Evolutionary conservation across 495 filamentous ascomycete species (phyloP).

Genomic region (Hyaloscypha variabilis): DNA sequence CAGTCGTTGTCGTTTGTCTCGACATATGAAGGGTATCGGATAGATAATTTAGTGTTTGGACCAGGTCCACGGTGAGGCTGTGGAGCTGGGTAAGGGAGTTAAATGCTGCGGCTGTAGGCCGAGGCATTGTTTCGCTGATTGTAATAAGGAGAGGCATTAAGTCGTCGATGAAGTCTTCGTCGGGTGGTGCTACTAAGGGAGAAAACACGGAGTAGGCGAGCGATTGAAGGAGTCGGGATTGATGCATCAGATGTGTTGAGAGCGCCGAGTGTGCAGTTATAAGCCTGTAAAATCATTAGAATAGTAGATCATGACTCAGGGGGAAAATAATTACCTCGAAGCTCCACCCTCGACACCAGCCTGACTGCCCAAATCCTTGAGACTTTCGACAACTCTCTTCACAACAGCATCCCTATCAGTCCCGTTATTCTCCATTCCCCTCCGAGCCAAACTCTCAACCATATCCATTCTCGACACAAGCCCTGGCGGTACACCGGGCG

Average conservation of each 20-base stretch:
- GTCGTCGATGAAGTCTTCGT: constrained; percentile 63
- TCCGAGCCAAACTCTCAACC: constrained; percentile 72
- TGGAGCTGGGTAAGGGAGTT: constrained; percentile 63
- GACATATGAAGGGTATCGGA: constrained; percentile 94
- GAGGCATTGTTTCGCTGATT: constrained; percentile 57
- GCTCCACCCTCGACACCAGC: constrained; percentile 78
- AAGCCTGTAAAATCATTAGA: constrained; percentile 55
- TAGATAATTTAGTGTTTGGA: constrained; percentile 77
- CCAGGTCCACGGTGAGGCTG: constrained; percentile 73
- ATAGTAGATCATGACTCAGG: constrained; percentile 5
- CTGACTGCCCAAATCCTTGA: constrained; percentile 82
- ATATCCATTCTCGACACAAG: constrained; percentile 76
- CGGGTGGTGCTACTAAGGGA: constrained; percentile 53
- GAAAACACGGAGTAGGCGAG: constrained; percentile 76
- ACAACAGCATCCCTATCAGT: constrained; percentile 70
- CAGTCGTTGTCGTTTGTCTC: constrained; percentile 80
- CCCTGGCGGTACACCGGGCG: constrained; percentile 68
- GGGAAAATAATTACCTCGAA: constrained; percentile 59
- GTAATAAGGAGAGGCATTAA: constrained; percentile 64
- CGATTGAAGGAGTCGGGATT: constrained; percentile 79
- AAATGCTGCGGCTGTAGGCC: constrained; percentile 52
- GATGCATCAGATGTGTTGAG: constrained; percentile 80
- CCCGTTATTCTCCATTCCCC: constrained; percentile 73
- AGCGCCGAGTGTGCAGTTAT: constrained; percentile 88
- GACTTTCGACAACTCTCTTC: constrained; percentile 67